Percentiles rank a stretch among this genome's conserved stretches.
These are phyloP conservation scores for Epichloe uncinata DNA, from an alignment of 2,329 filamentous ascomycete genomes.

Conservation along the genomic window DNA sequence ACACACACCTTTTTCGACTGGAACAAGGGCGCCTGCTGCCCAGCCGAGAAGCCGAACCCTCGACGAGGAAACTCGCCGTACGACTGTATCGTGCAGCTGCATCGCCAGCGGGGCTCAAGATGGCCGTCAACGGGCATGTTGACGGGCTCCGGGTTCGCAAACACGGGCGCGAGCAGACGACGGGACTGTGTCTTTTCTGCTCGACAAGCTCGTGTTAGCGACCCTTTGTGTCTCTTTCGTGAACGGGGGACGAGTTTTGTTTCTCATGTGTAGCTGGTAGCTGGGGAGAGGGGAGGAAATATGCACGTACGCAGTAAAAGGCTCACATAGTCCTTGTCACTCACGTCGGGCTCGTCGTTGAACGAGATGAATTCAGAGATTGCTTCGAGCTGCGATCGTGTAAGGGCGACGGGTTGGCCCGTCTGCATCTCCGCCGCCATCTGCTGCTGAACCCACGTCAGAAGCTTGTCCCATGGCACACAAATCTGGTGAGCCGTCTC, in stretches of 20 bases:
- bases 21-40: constrained; percentile 23
- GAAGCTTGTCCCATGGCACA: constrained; percentile 22
- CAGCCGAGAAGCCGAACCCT: constrained; percentile 22
- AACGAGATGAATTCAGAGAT: constrained; percentile 26
- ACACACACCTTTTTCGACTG: constrained; percentile 30
- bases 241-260: no score
- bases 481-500: not conserved
- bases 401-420: constrained; percentile 23
- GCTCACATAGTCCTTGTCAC: constrained; percentile 17
- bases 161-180: constrained; percentile 4
- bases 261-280: not conserved
- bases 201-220: not conserved
- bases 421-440: constrained; percentile 20
- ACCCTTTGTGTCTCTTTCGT: not conserved
- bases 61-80: constrained; percentile 13
- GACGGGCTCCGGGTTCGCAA: constrained; percentile 8
- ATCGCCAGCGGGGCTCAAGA: constrained; percentile 13
- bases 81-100: constrained; percentile 13
- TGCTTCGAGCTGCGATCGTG: constrained; percentile 24
- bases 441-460: constrained; percentile 27
- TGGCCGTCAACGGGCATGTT: constrained; percentile 12
- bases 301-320: constrained; percentile 14
- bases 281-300: not conserved
- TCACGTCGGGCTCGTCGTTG: constrained; percentile 15
- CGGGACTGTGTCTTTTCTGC: constrained; percentile 10